Conservation (phyloP, 2,329 filamentous ascomycete genomes). For the Thielaviopsis populi region DNA sequence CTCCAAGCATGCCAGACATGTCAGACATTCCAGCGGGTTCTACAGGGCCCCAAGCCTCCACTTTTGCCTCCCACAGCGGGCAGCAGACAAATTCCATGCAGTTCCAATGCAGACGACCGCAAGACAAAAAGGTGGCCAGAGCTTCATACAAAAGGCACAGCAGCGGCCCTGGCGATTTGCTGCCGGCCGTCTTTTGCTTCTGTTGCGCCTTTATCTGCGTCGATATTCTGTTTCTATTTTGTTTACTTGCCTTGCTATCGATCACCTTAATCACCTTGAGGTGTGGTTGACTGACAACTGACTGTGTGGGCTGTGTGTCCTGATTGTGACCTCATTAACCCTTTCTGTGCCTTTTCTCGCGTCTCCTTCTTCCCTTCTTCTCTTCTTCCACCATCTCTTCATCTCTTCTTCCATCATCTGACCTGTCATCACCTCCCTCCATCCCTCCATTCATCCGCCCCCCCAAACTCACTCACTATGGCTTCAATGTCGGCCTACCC, state of each 20-base stretch:
- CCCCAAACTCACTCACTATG: slow-evolving; percentile 1
- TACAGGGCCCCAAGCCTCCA: background rate
- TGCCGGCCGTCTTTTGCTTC: background rate
- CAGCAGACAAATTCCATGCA: background rate
- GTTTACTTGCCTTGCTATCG: background rate
- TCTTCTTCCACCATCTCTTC: background rate
- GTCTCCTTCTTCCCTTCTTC: background rate
- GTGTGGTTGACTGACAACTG: too few species aligned
- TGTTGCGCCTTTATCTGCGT: background rate
- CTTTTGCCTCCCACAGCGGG: background rate
- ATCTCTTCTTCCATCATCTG: background rate
- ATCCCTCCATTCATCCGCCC: too few species aligned
- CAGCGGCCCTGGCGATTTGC: background rate
- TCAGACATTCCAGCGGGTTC: slow-evolving; percentile 7
- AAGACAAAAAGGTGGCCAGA: slow-evolving; percentile 5
- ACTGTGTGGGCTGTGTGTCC: background rate
- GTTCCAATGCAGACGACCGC: background rate
- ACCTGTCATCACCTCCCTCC: background rate
- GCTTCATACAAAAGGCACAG: slow-evolving; percentile 6
- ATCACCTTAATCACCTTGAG: too few species aligned
- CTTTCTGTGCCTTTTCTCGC: background rate
- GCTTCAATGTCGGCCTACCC: slow-evolving; percentile 10
- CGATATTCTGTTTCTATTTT: background rate
- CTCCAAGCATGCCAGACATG: too few species aligned
- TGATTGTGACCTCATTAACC: background rate